Evolutionary conservation across 805 yeast species (phyloP).

Genomic region (Metschnikowia proteae): DNA sequence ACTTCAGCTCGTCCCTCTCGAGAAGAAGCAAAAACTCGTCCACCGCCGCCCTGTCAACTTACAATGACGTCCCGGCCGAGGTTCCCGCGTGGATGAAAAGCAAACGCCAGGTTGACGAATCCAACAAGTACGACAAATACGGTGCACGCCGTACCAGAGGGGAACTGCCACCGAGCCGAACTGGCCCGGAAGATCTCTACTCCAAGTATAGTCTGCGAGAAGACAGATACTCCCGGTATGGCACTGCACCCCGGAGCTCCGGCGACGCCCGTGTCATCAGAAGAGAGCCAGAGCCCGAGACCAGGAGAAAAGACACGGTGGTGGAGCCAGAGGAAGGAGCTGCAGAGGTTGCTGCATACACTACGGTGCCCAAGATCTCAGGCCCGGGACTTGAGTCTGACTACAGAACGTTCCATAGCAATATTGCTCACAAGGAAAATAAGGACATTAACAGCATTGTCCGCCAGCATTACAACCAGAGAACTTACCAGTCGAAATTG

Average conservation of each 20-base stretch:
- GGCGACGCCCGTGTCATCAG: conserved; percentile 15
- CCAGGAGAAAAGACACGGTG: conserved; percentile 7
- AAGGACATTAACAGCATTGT: conserved; percentile 63
- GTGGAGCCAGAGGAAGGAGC: conserved; percentile 6
- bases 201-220: conserved; percentile 1
- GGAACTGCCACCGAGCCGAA: neutral
- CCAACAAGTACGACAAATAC: conserved; percentile 38
- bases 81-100: conserved; percentile 41
- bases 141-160: conserved; percentile 19
- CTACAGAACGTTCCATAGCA: conserved; percentile 39
- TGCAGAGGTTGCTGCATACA: conserved; percentile 16
- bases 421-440: conserved; percentile 31
- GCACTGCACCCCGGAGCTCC: conserved; percentile 11
- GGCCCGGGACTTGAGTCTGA: conserved; percentile 18
- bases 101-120: conserved; percentile 18
- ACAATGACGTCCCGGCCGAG: conserved; percentile 20
- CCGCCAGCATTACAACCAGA: conserved; percentile 78
- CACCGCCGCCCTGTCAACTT: conserved; percentile 21
- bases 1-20: conserved; percentile 15
- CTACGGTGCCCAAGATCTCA: conserved; percentile 16
- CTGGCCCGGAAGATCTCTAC: neutral
- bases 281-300: conserved; percentile 17
- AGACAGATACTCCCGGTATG: conserved; percentile 18
- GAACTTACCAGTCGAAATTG: conserved; percentile 64
- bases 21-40: conserved; percentile 7